Evolutionary conservation across 1,284 basidiomycete genomes (phyloP), one percentile per base, ranked within the genome.

Genomic region (Singerocomus inundabilis): DNA sequence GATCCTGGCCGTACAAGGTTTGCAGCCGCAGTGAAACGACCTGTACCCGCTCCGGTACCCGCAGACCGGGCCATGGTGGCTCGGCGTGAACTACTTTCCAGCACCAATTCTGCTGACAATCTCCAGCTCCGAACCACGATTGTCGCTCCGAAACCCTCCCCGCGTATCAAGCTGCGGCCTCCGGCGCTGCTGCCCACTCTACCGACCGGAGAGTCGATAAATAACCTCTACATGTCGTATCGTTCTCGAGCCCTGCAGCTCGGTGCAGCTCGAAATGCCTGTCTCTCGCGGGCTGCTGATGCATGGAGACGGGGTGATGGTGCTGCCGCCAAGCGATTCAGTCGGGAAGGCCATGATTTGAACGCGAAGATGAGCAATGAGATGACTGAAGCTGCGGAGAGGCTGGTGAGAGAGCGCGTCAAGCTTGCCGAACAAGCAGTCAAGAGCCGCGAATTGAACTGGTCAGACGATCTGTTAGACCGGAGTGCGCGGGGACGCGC

Each of bases 271-370:
- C 78, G 96, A 30, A 98, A 98, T 63, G 92, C 93, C 11, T 96
- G 92, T 64, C 78, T 99, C n/a, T 92, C 91, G 3, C 84, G 93
- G 38, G 96, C 96, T 5, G 93, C 96, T 1, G 93, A 98, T 63
- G 93, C 95, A 3, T 98, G 92, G 88, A 78, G 92, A 39, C 80
- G 91, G 11, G 94, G 95, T 5, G 95, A 99, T 58, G 95, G 95
- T 4, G 93, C 93, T 0, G 89, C 91, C 0, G 96, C 96, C 21
- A 96, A 97, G 68, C 78, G 93, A 41, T 98, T 95, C 73, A 92
- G 88, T 58, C 76, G 90, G 34, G 95, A 98, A 65, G 96, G 94
- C 5, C 92, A 96, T 60, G 91, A 93, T 38, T 73, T 98, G 52
- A 98, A 98, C 64, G 82, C 82, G 34, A 89, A 90, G 68, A 96